Evolutionary conservation across 495 filamentous ascomycete species (phyloP).

Genomic region (Sphaerosporella brunnea): DNA sequence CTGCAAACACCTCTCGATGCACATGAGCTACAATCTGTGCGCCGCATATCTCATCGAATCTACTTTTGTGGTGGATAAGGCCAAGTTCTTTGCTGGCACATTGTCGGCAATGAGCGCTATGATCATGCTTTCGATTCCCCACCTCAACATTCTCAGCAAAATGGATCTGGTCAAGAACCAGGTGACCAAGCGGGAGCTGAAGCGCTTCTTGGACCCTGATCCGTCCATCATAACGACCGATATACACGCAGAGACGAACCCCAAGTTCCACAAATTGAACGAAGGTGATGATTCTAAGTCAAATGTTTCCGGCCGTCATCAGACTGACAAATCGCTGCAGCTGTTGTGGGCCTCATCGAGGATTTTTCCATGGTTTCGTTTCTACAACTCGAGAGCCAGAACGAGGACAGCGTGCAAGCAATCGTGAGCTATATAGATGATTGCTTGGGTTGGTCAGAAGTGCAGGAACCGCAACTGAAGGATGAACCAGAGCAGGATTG

Average conservation of each 20-base stretch:
- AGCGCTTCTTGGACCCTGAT: constrained; percentile 73
- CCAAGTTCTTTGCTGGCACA: constrained; percentile 93
- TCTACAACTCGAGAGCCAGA: constrained; percentile 69
- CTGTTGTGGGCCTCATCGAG: constrained; percentile 78
- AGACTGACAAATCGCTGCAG: constrained; percentile 26
- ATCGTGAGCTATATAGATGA: constrained; percentile 97
- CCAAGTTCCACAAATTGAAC: constrained; percentile 24
- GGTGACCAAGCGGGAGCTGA: constrained; percentile 63
- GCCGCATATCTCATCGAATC: constrained; percentile 92
- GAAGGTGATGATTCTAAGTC: constrained; percentile 13
- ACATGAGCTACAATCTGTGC: constrained; percentile 73
- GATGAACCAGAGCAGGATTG: constrained; percentile 59
- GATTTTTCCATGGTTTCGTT: constrained; percentile 97
- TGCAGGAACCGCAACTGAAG: constrained; percentile 75
- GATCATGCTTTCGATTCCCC: constrained; percentile 92
- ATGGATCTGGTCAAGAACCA: constrained; percentile 88
- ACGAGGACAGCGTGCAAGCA: constrained; percentile 80
- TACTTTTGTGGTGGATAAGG: constrained; percentile 82
- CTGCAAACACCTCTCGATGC: constrained; percentile 57
- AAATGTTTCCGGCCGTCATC: no score
- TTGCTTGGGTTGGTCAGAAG: constrained; percentile 87
- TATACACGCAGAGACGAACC: constrained; percentile 25
- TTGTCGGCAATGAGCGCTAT: constrained; percentile 95
- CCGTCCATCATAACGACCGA: constrained; percentile 31
- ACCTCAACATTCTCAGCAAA: constrained; percentile 86